Conservation (phyloP, 495 filamentous ascomycete species). For the Parathielavia appendiculata region DNA sequence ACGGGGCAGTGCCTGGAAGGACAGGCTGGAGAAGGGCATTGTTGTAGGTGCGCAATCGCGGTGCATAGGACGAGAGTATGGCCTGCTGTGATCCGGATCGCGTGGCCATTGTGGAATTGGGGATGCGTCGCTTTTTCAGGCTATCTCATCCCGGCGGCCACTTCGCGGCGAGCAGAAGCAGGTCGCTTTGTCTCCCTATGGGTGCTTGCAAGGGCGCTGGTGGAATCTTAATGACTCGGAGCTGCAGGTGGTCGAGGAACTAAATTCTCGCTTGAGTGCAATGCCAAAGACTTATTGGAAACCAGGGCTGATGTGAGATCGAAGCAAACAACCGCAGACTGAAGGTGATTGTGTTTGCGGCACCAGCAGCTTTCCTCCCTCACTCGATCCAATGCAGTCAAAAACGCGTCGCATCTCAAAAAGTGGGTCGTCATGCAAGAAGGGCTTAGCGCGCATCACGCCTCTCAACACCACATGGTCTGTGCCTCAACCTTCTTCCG, state of each 20-base stretch:
- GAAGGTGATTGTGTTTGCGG: conserved; percentile 5
- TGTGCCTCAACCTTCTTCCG: background rate
- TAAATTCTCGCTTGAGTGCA: no score
- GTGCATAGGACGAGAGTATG: conserved; percentile 85
- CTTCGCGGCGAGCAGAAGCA: conserved; percentile 1
- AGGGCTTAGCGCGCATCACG: background rate
- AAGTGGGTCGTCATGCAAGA: conserved; percentile 3
- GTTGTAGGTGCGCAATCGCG: conserved; percentile 81
- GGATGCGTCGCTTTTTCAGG: conserved; percentile 2
- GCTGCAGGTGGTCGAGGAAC: no score
- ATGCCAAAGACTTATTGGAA: no score
- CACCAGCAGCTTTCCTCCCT: conserved; percentile 12
- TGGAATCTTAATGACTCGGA: no score
- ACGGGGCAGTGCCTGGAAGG: conserved; percentile 59
- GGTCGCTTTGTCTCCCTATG: background rate
- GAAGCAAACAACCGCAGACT: background rate
- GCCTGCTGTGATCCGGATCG: conserved; percentile 60
- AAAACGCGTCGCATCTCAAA: conserved; percentile 24
- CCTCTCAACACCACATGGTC: background rate
- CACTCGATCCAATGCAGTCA: conserved; percentile 9
- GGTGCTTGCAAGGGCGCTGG: no score
- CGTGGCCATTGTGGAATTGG: conserved; percentile 35
- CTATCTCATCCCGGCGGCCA: conserved; percentile 22
- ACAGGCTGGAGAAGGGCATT: conserved; percentile 91
- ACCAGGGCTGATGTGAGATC: background rate